These are phyloP conservation scores for Coemansia sp. DNA, from an alignment of 192 early-diverging fungal genomes.

Conservation along the genomic window DNA sequence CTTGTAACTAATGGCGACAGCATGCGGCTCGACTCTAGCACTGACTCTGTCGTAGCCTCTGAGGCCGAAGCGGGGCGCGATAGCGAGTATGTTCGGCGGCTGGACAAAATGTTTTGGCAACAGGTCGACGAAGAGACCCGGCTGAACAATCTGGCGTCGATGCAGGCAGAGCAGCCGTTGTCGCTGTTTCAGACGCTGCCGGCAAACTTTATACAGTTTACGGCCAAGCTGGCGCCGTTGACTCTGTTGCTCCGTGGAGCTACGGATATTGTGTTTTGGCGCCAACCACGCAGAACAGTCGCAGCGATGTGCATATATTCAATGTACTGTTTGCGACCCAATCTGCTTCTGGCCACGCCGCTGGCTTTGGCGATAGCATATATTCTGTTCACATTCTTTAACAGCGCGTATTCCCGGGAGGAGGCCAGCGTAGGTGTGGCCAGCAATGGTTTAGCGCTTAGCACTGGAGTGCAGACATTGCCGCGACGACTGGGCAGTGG, in stretches of 20 bases:
- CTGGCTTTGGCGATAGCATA: conserved; percentile 45
- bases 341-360: conserved; percentile 46
- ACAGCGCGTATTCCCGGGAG: conserved; percentile 23
- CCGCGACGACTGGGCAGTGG: conserved; percentile 11
- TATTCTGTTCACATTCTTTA: conserved; percentile 40
- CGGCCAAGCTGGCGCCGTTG: conserved; percentile 49
- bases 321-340: conserved; percentile 46
- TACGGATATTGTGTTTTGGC: conserved; percentile 45
- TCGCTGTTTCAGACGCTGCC: conserved; percentile 55
- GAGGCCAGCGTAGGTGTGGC: neutral
- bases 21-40: neutral
- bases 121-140: conserved; percentile 47
- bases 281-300: conserved; percentile 30
- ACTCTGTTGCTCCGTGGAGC: conserved; percentile 27
- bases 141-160: conserved; percentile 35
- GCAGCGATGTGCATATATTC: conserved; percentile 44
- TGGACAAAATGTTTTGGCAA: conserved; percentile 51
- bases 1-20: conserved; percentile 11
- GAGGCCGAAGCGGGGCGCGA: neutral
- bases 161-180: conserved; percentile 49
- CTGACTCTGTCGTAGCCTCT: too few relatives aligned
- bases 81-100: conserved; percentile 24
- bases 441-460: neutral
- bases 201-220: conserved; percentile 56
- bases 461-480: neutral